A percentile compares a stretch with the other conserved stretches of the same genome.
phyloP scores from a whole-genome alignment of 805 yeast genomes.

The Nakazawaea laoshanensis region DNA sequence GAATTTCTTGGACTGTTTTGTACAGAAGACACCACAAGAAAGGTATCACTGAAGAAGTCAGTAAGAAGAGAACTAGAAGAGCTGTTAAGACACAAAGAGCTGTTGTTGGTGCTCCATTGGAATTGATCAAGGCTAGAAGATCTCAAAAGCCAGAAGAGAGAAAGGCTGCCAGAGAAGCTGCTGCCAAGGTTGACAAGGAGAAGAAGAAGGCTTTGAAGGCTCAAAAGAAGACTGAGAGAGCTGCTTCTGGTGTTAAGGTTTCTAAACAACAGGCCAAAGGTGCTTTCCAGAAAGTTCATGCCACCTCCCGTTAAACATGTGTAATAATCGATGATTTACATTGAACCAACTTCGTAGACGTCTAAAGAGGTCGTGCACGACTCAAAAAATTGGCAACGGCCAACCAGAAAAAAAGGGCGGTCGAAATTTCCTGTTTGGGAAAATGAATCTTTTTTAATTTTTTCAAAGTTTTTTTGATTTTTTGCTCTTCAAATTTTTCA shows the following conservation, averaged over 20 bases:
- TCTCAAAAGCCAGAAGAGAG: conserved; percentile 92
- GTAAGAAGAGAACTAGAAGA: conserved; percentile 97
- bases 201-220: conserved; percentile 88
- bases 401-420: no score
- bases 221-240: conserved; percentile 91
- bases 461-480: no score
- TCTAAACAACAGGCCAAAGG: conserved; percentile 98
- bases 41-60: conserved; percentile 97
- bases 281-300: conserved; percentile 94
- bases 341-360: no score
- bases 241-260: conserved; percentile 66
- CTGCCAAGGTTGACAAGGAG: conserved; percentile 76
- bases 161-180: conserved; percentile 94
- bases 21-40: conserved; percentile 99
- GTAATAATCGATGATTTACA: no score
- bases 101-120: conserved; percentile 98
- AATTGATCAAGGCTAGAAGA: conserved; percentile 97
- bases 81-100: conserved; percentile 98
- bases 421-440: no score
- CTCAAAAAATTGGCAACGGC: no score
- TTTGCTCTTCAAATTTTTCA: no score
- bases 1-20: conserved; percentile 98
- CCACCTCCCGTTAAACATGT: conserved; percentile 82
- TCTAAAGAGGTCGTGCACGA: no score
- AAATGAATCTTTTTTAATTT: no score